Evolutionary conservation across 1,284 basidiomycete species (phyloP), one percentile per base, ranked within the genome.

Genomic region (Pseudozyma hubeiensis): DNA sequence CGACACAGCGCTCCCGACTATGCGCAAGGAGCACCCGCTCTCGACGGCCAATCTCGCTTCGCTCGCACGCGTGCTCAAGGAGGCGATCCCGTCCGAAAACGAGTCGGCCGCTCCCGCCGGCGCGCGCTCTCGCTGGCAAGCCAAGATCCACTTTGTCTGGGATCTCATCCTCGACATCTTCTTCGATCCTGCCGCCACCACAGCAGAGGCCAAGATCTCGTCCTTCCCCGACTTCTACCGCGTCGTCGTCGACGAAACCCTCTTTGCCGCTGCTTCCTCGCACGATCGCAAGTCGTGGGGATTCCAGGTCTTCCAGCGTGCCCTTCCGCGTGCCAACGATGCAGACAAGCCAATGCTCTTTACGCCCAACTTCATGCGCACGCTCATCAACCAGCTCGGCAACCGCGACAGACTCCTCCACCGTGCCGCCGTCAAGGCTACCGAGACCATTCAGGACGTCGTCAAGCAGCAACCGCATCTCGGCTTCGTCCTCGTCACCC

Each of bases 371-470:
- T 93, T 97, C 80, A 95, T 98, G 92, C 91, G 94, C 45, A 91
- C 91, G 41, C 96, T 94, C 92, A 95, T 97, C 75, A 97, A 96
- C 84, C 94, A 98, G 82, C 88, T 99, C 19, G 91, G 93, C 0
- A 91, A 92, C 58, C 88, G 89, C 56, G 94, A 97, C 84, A 89
- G 94, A 57, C 90, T 94, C 83, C 86, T 97, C 35, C 93, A 97
- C 87, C 94, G 93, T 85, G 90, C 91, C 29, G 93, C 94, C 2
- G 34, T 63, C 45, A 52, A 72, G 53, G 68, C 80, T 0, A 80
- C 82, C 3, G 88, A 89, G 46, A 90, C 91, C 74, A 90, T 97
- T 16, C 91, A 92, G 78, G 86, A 88, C 7, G 88, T 92, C 46
- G 92, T 93, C 46, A 89, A 91, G 83, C 87, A 88, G 45, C 90